A percentile compares a stretch with the other conserved stretches of the same genome.
Conservation (phyloP, 352 stramenopile genomes). For the Phytophthora cryptogea region DNA sequence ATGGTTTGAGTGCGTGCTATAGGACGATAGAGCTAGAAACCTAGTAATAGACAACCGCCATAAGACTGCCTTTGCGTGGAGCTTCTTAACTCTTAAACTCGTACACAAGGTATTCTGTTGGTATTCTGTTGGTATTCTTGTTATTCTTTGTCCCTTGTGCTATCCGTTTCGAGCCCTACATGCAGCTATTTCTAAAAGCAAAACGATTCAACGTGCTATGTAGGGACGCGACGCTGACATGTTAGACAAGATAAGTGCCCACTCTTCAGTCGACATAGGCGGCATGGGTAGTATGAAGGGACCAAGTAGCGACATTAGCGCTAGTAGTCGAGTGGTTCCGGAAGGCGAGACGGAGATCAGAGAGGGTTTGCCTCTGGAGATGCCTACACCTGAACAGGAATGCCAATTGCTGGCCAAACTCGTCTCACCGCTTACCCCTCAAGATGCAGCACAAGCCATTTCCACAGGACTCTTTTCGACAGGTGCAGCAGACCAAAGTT, state of each 20-base stretch:
- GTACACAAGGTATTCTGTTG: too few species aligned
- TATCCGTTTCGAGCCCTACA: slow-evolving; percentile 16
- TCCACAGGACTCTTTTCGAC: background rate
- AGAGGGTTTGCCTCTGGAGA: slow-evolving; percentile 4
- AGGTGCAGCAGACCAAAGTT: slow-evolving; percentile 4
- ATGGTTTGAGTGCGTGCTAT: slow-evolving; percentile 78
- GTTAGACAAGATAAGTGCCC: slow-evolving; percentile 7
- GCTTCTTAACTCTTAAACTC: too few species aligned
- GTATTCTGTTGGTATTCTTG: too few species aligned
- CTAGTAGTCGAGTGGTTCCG: slow-evolving; percentile 25
- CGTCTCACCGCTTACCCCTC: slow-evolving; percentile 15
- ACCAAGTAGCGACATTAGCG: slow-evolving; percentile 20
- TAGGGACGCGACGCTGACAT: slow-evolving; percentile 16
- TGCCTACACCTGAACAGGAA: slow-evolving; percentile 8
- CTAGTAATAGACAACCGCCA: slow-evolving; percentile 11
- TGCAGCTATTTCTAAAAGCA: slow-evolving; percentile 24
- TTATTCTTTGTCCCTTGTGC: too few species aligned
- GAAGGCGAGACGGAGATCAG: slow-evolving; percentile 19
- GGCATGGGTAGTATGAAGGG: slow-evolving; percentile 30
- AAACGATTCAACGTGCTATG: slow-evolving; percentile 22
- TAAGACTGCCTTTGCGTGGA: background rate
- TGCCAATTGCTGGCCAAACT: slow-evolving; percentile 16
- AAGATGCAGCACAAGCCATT: background rate
- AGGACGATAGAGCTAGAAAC: slow-evolving; percentile 10
- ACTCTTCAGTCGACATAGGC: slow-evolving; percentile 15